A percentile compares a stretch with the other conserved stretches of the same genome.
These are phyloP conservation scores for Chlorophyllum brunneum DNA, from an alignment of 768 basidiomycete species.

Conservation along the genomic window DNA sequence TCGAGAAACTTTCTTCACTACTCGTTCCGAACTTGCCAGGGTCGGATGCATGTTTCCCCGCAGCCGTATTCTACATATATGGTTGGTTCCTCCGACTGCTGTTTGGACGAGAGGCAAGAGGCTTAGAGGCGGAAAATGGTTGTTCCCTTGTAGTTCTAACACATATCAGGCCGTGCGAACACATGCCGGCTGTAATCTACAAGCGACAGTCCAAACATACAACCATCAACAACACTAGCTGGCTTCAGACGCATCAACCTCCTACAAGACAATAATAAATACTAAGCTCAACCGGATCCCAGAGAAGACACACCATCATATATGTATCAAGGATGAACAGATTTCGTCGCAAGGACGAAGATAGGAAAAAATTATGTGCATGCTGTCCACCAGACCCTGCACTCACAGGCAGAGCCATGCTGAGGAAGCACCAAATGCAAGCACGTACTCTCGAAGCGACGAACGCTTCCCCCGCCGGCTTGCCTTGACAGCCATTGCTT, in stretches of 20 bases:
- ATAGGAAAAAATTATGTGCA: conserved; percentile 7
- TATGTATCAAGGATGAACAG: too few species aligned
- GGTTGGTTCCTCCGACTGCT: conserved; percentile 12
- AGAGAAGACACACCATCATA: background rate
- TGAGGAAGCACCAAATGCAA: background rate
- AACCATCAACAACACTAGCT: too few species aligned
- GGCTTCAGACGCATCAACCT: too few species aligned
- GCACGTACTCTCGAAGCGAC: conserved; percentile 12
- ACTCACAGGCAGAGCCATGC: background rate
- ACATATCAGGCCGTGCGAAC: conserved; percentile 11
- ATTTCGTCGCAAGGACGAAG: conserved; percentile 3
- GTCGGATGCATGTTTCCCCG: conserved; percentile 14
- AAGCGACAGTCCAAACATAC: background rate
- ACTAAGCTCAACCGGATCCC: too few species aligned
- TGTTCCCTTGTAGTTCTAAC: conserved; percentile 5
- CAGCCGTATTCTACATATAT: conserved; percentile 10
- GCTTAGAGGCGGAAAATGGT: conserved; percentile 11
- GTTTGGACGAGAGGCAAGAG: background rate
- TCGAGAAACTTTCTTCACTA: conserved; percentile 14
- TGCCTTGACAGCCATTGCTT: background rate
- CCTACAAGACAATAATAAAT: too few species aligned
- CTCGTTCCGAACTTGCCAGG: conserved; percentile 11
- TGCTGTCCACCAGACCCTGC: conserved; percentile 2
- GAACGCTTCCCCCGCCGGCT: conserved; percentile 8
- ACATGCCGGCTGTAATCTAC: too few species aligned